Percentiles rank a stretch among this genome's conserved stretches.
Conservation (phyloP, 1,284 basidiomycete genomes). For the Erythrobasidium hasegawianum region DNA sequence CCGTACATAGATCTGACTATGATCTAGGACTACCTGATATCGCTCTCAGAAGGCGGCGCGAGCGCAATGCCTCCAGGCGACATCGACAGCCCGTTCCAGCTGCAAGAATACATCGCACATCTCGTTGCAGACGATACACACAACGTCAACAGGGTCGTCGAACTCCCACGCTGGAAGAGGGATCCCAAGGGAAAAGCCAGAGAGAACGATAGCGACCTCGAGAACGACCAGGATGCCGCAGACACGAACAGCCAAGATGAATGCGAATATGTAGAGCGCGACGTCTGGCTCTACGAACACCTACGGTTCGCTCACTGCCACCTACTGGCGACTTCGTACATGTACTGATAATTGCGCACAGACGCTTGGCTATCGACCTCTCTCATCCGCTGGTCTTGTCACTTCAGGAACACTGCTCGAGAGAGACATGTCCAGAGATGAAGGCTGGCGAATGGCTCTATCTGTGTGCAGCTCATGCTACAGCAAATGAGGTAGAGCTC, state of each 20-base stretch:
- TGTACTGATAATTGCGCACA: slow-evolving; percentile 46
- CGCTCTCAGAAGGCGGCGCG: slow-evolving; percentile 12
- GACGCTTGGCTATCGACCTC: slow-evolving; percentile 86
- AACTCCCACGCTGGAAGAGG: slow-evolving; percentile 56
- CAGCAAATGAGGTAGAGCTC: slow-evolving; percentile 42
- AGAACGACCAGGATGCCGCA: slow-evolving; percentile 4
- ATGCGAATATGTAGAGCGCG: slow-evolving; percentile 66
- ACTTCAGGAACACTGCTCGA: slow-evolving; percentile 78
- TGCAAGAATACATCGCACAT: slow-evolving; percentile 89
- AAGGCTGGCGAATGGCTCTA: slow-evolving; percentile 96
- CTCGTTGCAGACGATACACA: slow-evolving; percentile 81
- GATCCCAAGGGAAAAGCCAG: neutral
- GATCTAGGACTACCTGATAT: slow-evolving; percentile 23
- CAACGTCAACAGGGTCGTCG: slow-evolving; percentile 75
- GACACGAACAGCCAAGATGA: slow-evolving; percentile 54
- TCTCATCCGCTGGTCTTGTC: slow-evolving; percentile 82
- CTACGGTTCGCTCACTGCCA: slow-evolving; percentile 60
- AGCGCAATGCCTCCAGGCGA: slow-evolving; percentile 3
- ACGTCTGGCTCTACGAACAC: slow-evolving; percentile 90
- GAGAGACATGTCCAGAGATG: slow-evolving; percentile 86
- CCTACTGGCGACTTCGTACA: neutral
- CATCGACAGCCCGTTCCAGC: slow-evolving; percentile 83
- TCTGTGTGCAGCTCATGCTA: slow-evolving; percentile 79
- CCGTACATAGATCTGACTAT: neutral
- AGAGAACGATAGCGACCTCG: slow-evolving; percentile 7